Base-by-base conservation (phyloP, 495 filamentous ascomycete genomes). In the Talaromyces proteolyticus region DNA sequence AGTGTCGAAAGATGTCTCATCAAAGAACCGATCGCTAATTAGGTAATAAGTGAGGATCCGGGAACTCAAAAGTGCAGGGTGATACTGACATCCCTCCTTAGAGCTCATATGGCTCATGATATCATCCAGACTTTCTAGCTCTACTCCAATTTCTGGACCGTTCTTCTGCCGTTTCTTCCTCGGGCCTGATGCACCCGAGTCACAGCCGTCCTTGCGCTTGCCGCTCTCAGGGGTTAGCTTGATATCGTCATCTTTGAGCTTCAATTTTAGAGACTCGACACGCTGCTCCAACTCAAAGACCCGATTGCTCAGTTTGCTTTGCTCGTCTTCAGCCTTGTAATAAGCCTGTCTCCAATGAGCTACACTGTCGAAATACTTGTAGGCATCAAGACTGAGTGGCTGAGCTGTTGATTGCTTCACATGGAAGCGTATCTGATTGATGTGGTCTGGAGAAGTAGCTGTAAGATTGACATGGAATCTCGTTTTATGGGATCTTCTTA, bases 311-410 rank as follows among this genome's bases (percentile, higher is more conserved):
- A 80, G 55, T 42, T 61, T 69, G 39, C 56, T 69, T 43, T 76
- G 72, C 39, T 72, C 72, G 12, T 57, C 60, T 53, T 75, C 66
- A 10, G 74, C 69, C 25, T 62, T 64, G 39, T 65, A 59, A 42
- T 70, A 77, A n/a, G 74, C 72, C 29, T 65, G 57, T 51, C 73
- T 69, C 76, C 76, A 80, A 63, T 76, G 77, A 11, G 62, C 53
- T 14, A 67, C 58, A 41, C 71, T 74, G 53, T 80, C 75, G 43
- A 78, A 64, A 55, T 66, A 70, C 38, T 65, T 65, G 20, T 65
- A 39, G 40, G 40, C 52, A 8, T 24, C 42, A 14, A 42, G 20
- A 26, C 18, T 39, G 21, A 47, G 47, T 17, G 56, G 46, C 21
- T 53, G 24, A 1, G 53, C 50, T 18, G 47, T 52, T n/a, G 41